Evolutionary conservation across 148 eudicot genomes (phyloP), one percentile per base, ranked within the genome.

Genomic region (Pouteria glomerata): DNA sequence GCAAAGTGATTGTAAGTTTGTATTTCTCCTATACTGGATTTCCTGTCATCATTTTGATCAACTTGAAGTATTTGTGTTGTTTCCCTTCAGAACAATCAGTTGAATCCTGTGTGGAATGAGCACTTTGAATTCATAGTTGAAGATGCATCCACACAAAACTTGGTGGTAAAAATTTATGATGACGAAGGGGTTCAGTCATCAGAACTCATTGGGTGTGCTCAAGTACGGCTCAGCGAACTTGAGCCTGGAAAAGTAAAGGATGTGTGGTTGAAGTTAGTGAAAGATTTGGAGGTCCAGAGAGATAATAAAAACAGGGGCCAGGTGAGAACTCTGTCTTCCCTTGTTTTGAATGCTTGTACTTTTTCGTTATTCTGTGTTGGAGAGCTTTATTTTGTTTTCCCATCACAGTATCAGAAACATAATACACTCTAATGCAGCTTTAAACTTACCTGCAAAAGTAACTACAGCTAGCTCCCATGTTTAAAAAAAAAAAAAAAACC

Each of bases 51-150:
- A 26, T 64, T 48, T 29, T 56, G 0, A 21, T 72, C 42, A 16
- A 21, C 70, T 52, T 66, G 29, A 33, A 27, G 53, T 39, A 56
- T 29, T 30, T 58, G 34, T 18, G 41, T 47, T 60, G 77, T 73
- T 35, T 47, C 64, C 56, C 72, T 71, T 68, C 88, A 95, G 99
- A 80, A 69, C 80, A 95, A 95, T 76, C 82, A 95, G 72, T 86
- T 95, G 83, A 86, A 88, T 83, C 99, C 99, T 56, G 86, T 91
- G 59, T 95, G 99, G 99, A 95, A 95, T 77, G 99, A 95, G 47
- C 97, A 91, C 87, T 95, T 86, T 45, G 92, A 91, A 72, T 95
- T 95, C 76, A 80, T 86, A 65, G 85, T 95, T 71, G 99, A 95
- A 82, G 99, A 95, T 80, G 83, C 77, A 72, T 84, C 97, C 34